Evolutionary conservation across 108 stramenopile species (phyloP).

Genomic region (Pseudonitzschia delicatissima): DNA sequence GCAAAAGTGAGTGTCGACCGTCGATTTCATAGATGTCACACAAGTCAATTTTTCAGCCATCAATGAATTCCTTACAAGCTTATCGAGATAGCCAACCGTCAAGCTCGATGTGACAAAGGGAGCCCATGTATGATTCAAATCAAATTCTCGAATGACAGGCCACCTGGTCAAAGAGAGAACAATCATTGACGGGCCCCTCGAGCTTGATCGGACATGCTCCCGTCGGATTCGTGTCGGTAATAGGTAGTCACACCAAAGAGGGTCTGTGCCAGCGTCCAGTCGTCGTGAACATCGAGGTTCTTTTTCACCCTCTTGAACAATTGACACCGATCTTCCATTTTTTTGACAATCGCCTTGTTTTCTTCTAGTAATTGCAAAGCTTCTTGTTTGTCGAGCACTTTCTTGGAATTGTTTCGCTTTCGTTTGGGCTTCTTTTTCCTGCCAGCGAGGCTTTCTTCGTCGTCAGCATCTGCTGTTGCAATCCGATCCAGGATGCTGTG

Average conservation of each 20-base stretch:
- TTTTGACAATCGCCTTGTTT: slow-evolving; percentile 18
- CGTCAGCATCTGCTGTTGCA: neutral
- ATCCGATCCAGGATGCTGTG: slow-evolving; percentile 32
- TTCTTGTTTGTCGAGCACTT: neutral
- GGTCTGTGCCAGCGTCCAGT: slow-evolving; percentile 64
- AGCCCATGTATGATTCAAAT: slow-evolving; percentile 87
- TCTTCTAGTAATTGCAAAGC: slow-evolving; percentile 9
- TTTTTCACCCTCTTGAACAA: slow-evolving; percentile 37
- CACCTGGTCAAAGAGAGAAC: slow-evolving; percentile 91
- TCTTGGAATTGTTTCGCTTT: neutral
- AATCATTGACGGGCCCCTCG: slow-evolving; percentile 63
- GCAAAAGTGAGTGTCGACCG: neutral
- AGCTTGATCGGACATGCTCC: slow-evolving; percentile 74
- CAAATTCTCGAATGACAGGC: slow-evolving; percentile 85
- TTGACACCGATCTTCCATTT: slow-evolving; percentile 29
- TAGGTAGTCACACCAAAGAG: slow-evolving; percentile 79
- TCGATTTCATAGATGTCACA: neutral
- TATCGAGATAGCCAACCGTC: slow-evolving; percentile 77
- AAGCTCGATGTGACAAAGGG: slow-evolving; percentile 72
- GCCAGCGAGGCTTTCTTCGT: neutral
- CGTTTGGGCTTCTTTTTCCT: neutral
- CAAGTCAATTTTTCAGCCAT: neutral
- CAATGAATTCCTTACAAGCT: slow-evolving; percentile 35
- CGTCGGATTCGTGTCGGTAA: slow-evolving; percentile 73
- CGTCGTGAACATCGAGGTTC: slow-evolving; percentile 41